Conservation (phyloP, 768 basidiomycete species). For the Pisolithus albus region DNA sequence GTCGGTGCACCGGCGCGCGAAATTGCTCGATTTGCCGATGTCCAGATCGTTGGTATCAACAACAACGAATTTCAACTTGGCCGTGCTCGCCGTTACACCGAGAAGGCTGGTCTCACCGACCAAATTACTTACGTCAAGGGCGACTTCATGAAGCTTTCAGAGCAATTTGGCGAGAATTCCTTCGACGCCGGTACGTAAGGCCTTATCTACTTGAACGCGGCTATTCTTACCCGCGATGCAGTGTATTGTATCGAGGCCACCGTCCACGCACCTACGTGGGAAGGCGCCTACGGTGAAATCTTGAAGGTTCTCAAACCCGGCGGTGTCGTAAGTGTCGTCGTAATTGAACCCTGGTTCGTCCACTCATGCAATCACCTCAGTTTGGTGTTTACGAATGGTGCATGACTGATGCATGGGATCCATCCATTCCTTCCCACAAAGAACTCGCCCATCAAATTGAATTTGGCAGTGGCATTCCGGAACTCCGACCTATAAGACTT, state of each 20-base stretch:
- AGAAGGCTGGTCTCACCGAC: constrained; percentile 62
- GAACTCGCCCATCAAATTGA: constrained; percentile 87
- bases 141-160: constrained; percentile 92
- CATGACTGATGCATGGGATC: constrained; percentile 97
- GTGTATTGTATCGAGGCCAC: constrained; percentile 99
- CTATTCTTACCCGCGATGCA: constrained; percentile 20
- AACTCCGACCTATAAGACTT: constrained; percentile 76
- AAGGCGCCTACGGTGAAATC: constrained; percentile 93
- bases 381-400: constrained; percentile 99
- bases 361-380: constrained; percentile 30
- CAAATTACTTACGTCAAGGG: constrained; percentile 83
- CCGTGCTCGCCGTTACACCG: constrained; percentile 80
- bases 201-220: background rate
- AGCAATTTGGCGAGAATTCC: constrained; percentile 85
- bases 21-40: constrained; percentile 88
- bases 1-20: constrained; percentile 95
- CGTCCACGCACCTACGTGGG: constrained; percentile 91
- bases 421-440: constrained; percentile 80
- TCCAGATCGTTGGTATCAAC: constrained; percentile 78
- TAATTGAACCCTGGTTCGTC: background rate
- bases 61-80: constrained; percentile 95
- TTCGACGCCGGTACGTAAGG: constrained; percentile 82
- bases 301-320: constrained; percentile 92
- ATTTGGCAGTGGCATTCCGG: constrained; percentile 95
- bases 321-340: constrained; percentile 53